Evolutionary conservation across 345 rosid species (phyloP).

Genomic region (Gossypium rotundifolium): DNA sequence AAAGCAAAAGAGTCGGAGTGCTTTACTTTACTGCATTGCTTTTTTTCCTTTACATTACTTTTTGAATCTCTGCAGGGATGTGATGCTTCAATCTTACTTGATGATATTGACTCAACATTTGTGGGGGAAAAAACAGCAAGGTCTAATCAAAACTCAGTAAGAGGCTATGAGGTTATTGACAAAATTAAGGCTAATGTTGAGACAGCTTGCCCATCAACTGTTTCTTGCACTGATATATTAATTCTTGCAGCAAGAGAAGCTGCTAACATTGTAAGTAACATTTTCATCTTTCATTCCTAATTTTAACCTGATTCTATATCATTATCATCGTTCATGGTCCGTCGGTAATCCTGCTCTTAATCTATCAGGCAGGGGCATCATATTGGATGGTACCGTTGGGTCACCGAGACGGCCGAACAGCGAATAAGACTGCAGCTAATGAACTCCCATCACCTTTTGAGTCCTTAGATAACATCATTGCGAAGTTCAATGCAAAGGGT

Average conservation of each 20-base stretch:
- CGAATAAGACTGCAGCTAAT: slow-evolving; percentile 46
- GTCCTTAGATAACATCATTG: slow-evolving; percentile 48
- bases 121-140: slow-evolving; percentile 47
- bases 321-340: neutral
- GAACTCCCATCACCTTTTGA: slow-evolving; percentile 53
- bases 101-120: slow-evolving; percentile 29
- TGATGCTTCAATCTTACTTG: slow-evolving; percentile 57
- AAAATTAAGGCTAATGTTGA: slow-evolving; percentile 48
- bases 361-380: slow-evolving; percentile 45
- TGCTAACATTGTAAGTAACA: slow-evolving; percentile 34
- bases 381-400: slow-evolving; percentile 52
- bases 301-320: neutral
- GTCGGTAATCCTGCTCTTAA: neutral
- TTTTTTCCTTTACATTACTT: neutral
- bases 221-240: slow-evolving; percentile 60
- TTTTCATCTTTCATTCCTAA: neutral
- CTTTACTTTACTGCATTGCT: neutral
- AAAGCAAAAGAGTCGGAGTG: neutral
- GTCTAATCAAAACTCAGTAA: slow-evolving; percentile 43
- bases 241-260: slow-evolving; percentile 60
- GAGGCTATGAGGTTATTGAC: slow-evolving; percentile 68
- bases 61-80: slow-evolving; percentile 40
- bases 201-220: slow-evolving; percentile 49
- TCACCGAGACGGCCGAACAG: slow-evolving; percentile 47
- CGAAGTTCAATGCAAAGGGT: slow-evolving; percentile 53